Evolutionary conservation across 345 rosid genomes (phyloP).

Genomic region (Anacardium occidentale): DNA sequence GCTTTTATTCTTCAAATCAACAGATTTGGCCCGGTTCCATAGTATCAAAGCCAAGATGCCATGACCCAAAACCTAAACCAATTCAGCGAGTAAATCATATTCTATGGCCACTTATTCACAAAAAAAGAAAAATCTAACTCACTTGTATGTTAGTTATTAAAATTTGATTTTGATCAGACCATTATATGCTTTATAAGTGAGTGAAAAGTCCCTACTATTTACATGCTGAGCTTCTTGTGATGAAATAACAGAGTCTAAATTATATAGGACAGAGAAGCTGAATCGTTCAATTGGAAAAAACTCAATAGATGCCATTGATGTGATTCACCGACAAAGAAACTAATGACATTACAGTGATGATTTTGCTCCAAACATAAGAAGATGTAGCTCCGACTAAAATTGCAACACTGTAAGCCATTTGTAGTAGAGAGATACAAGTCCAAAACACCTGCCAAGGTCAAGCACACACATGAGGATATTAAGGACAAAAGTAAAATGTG

Average conservation of each 20-base stretch:
- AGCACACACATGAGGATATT: conserved; percentile 6
- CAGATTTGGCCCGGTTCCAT: conserved; percentile 74
- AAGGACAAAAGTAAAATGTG: not conserved
- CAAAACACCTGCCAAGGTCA: conserved; percentile 73
- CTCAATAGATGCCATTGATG: not conserved
- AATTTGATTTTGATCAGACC: not conserved
- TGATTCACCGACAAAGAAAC: not conserved
- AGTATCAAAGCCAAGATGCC: conserved; percentile 50
- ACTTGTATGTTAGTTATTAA: not conserved
- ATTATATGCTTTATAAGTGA: not conserved
- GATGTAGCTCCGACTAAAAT: conserved; percentile 75
- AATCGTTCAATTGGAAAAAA: conserved; percentile 2
- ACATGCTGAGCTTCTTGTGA: not conserved
- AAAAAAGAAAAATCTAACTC: not conserved
- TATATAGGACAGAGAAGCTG: not conserved
- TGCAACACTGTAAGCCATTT: conserved; percentile 78
- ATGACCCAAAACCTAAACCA: conserved; percentile 71
- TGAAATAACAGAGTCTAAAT: not conserved
- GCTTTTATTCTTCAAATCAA: conserved; percentile 70
- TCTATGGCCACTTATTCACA: not conserved
- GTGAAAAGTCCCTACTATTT: not conserved
- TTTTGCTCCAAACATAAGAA: conserved; percentile 74
- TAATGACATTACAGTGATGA: conserved; percentile 55
- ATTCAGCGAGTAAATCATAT: conserved; percentile 4
- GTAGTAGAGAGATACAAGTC: conserved; percentile 78